A percentile compares a stretch with the other conserved stretches of the same genome.
phyloP scores from a whole-genome alignment of 371 early-diverging fungal species.

The Mucor mucedo region DNA sequence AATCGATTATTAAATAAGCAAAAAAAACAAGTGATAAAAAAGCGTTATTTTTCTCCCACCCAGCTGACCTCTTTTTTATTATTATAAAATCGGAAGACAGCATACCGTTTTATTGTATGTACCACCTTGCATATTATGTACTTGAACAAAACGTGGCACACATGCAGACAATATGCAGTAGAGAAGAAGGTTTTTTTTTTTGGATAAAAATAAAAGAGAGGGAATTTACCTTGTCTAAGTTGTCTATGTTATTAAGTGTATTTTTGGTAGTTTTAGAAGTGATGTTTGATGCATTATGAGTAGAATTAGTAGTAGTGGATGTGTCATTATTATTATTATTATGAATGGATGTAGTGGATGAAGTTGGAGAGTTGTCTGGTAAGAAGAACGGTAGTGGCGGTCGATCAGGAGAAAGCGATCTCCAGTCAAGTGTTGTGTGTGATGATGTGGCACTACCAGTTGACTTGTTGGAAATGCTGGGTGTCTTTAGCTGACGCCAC shows the following conservation, averaged over 20 bases:
- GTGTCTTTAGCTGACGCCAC: slow-evolving; percentile 26
- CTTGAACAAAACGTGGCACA: slow-evolving; percentile 19
- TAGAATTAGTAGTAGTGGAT: neutral
- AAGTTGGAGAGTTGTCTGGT: slow-evolving; percentile 14
- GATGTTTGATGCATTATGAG: neutral
- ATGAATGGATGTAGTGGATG: slow-evolving; percentile 11
- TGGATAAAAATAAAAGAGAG: neutral
- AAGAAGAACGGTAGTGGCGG: slow-evolving; percentile 30
- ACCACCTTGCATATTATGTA: slow-evolving; percentile 11
- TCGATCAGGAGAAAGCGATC: slow-evolving; percentile 32
- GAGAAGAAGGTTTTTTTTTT: neutral
- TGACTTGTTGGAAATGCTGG: neutral
- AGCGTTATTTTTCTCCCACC: neutral
- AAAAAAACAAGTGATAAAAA: neutral
- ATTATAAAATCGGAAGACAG: slow-evolving; percentile 1
- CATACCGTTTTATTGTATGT: slow-evolving; percentile 4
- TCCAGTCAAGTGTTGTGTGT: slow-evolving; percentile 30
- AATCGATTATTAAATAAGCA: neutral
- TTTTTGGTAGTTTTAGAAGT: neutral
- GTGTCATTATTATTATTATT: slow-evolving; percentile 7
- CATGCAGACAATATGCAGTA: neutral
- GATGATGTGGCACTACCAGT: slow-evolving; percentile 9
- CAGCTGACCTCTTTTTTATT: slow-evolving; percentile 3
- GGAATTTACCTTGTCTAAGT: slow-evolving; percentile 14
- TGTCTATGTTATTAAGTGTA: neutral